phyloP scores from a whole-genome alignment of 345 rosid genomes.

The Gossypium australe region DNA sequence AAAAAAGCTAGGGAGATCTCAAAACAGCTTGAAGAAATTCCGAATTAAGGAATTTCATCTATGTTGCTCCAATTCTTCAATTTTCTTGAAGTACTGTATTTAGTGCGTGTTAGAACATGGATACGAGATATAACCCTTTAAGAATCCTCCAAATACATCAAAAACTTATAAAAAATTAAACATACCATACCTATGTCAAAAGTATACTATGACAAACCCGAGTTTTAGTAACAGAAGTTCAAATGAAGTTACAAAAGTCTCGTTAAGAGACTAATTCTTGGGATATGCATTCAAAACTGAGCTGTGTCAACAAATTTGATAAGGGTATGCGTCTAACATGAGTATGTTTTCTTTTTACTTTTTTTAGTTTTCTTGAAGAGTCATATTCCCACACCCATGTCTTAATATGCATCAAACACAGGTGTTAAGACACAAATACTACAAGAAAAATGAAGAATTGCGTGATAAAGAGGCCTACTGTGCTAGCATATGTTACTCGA shows the following conservation, averaged over 20 bases:
- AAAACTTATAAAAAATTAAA: background rate
- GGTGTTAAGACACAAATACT: background rate
- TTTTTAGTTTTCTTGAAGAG: background rate
- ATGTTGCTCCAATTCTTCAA: background rate
- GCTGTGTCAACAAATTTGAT: background rate
- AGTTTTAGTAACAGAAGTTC: background rate
- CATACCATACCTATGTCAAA: background rate
- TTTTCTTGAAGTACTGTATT: too few species aligned
- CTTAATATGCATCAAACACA: background rate
- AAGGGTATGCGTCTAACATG: background rate
- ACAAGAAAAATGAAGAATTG: background rate
- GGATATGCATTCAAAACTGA: background rate
- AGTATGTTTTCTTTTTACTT: background rate
- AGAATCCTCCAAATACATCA: background rate
- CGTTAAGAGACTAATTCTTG: background rate
- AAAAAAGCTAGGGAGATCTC: background rate
- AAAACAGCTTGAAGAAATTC: background rate
- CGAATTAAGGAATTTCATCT: background rate
- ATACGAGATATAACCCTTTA: background rate
- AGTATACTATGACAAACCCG: background rate
- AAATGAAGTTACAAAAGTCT: background rate
- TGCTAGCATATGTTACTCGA: background rate
- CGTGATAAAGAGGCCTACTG: background rate
- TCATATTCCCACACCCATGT: background rate
- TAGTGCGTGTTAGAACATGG: background rate